These are phyloP conservation scores for Penicillium ucsense DNA, from an alignment of 495 filamentous ascomycete genomes.

Conservation along the genomic window DNA sequence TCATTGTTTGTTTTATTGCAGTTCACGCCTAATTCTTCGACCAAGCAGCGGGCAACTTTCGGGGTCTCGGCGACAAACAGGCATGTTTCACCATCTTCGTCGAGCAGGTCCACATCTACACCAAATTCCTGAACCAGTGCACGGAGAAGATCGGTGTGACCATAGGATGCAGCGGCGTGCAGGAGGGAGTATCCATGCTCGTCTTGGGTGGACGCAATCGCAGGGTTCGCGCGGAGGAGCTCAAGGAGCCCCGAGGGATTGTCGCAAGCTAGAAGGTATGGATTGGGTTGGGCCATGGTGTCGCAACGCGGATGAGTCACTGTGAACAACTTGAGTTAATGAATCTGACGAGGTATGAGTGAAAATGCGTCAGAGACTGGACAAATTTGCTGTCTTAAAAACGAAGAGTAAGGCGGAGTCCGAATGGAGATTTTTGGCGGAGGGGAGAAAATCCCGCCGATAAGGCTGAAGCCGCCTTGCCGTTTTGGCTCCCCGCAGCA, in stretches of 20 bases:
- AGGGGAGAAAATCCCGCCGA: conserved; percentile 3
- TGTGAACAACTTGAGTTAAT: neutral
- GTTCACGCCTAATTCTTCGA: conserved; percentile 74
- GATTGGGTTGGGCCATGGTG: conserved; percentile 51
- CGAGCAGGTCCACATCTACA: conserved; percentile 67
- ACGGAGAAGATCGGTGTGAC: conserved; percentile 69
- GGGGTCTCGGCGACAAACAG: conserved; percentile 76
- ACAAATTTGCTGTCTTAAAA: neutral
- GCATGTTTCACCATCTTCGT: conserved; percentile 86
- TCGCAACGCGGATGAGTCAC: conserved; percentile 7
- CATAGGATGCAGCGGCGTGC: conserved; percentile 88
- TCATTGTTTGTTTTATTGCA: conserved; percentile 50
- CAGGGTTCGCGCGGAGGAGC: conserved; percentile 56
- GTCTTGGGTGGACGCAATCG: conserved; percentile 61
- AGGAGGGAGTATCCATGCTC: conserved; percentile 83
- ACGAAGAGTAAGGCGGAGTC: neutral
- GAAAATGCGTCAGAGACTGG: no score
- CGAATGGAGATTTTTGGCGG: neutral
- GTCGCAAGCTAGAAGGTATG: conserved; percentile 71
- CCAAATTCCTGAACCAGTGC: conserved; percentile 67
- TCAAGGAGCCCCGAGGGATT: conserved; percentile 54
- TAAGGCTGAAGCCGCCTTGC: conserved; percentile 12
- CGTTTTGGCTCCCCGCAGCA: conserved; percentile 17
- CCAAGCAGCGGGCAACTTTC: conserved; percentile 61
- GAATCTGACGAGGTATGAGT: neutral